These are phyloP conservation scores for Arxiozyma slooffiae DNA, from an alignment of 1,139 yeast genomes.

Conservation along the genomic window DNA sequence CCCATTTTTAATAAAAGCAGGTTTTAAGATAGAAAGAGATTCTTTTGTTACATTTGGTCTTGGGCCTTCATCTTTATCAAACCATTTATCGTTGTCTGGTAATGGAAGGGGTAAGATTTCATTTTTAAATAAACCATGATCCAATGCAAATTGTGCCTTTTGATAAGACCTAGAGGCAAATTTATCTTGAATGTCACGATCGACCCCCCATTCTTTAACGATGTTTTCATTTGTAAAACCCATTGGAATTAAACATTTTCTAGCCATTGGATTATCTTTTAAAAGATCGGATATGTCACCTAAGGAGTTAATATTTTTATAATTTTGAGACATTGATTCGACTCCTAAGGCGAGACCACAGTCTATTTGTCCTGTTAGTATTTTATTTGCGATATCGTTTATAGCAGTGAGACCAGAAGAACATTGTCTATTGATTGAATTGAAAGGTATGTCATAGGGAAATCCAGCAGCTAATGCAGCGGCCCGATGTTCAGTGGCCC, in stretches of 20 bases:
- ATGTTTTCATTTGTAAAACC: constrained; percentile 83
- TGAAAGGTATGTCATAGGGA: constrained; percentile 61
- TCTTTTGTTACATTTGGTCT: constrained; percentile 76
- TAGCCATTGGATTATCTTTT: constrained; percentile 40
- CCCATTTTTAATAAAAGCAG: constrained; percentile 72
- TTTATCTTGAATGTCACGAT: constrained; percentile 70
- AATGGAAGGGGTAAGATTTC: constrained; percentile 68
- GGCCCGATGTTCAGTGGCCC: constrained; percentile 87
- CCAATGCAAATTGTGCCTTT: constrained; percentile 70
- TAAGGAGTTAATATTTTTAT: constrained; percentile 59
- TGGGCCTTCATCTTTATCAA: constrained; percentile 83
- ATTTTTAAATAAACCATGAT: constrained; percentile 63
- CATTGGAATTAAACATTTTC: constrained; percentile 75
- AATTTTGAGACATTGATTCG: constrained; percentile 82
- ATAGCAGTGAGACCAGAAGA: constrained; percentile 89
- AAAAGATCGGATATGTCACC: constrained; percentile 51
- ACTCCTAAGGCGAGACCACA: constrained; percentile 89
- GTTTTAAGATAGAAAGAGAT: constrained; percentile 61
- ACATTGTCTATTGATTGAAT: constrained; percentile 86
- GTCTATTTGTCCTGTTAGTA: constrained; percentile 75
- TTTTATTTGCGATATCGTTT: constrained; percentile 81
- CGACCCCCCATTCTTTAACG: constrained; percentile 49
- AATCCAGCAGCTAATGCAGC: constrained; percentile 68
- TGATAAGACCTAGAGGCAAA: constrained; percentile 81
- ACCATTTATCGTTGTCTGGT: constrained; percentile 30